These are phyloP conservation scores for Sclerotinia glacialis DNA, from an alignment of 2,329 filamentous ascomycete genomes.

Conservation along the genomic window DNA sequence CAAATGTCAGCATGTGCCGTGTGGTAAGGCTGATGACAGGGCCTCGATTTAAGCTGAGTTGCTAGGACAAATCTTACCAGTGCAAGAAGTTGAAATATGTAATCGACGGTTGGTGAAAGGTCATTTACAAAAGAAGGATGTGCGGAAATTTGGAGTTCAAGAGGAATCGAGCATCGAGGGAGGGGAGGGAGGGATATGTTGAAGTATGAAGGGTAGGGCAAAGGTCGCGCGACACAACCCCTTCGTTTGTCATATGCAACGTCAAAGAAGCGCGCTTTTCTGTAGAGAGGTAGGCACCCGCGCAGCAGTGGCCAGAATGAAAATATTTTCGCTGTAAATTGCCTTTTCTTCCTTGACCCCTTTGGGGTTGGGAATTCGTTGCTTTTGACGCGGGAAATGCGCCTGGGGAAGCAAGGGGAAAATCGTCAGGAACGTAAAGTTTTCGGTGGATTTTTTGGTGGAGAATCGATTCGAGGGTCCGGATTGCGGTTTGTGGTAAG, in stretches of 20 bases:
- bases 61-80: conserved; percentile 35
- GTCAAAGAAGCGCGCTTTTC: conserved; percentile 33
- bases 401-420: conserved; percentile 34
- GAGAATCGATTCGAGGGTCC: conserved; percentile 23
- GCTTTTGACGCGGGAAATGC: conserved; percentile 26
- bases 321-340: conserved; percentile 29
- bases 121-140: conserved; percentile 39
- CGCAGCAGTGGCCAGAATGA: conserved; percentile 27
- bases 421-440: conserved; percentile 31
- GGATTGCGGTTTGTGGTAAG: conserved; percentile 22
- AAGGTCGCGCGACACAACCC: conserved; percentile 40
- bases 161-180: conserved; percentile 38
- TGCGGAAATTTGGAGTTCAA: conserved; percentile 30
- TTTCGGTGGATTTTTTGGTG: conserved; percentile 21
- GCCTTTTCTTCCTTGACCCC: conserved; percentile 25
- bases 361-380: conserved; percentile 25
- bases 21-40: conserved; percentile 38
- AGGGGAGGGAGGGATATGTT: conserved; percentile 32
- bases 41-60: conserved; percentile 32
- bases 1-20: conserved; percentile 37
- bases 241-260: conserved; percentile 41
- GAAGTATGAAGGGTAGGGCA: conserved; percentile 36
- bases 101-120: conserved; percentile 34
- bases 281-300: conserved; percentile 39
- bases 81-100: conserved; percentile 36